Evolutionary conservation across 768 basidiomycete genomes (phyloP).

Genomic region (Aureoboletus auriporus): DNA sequence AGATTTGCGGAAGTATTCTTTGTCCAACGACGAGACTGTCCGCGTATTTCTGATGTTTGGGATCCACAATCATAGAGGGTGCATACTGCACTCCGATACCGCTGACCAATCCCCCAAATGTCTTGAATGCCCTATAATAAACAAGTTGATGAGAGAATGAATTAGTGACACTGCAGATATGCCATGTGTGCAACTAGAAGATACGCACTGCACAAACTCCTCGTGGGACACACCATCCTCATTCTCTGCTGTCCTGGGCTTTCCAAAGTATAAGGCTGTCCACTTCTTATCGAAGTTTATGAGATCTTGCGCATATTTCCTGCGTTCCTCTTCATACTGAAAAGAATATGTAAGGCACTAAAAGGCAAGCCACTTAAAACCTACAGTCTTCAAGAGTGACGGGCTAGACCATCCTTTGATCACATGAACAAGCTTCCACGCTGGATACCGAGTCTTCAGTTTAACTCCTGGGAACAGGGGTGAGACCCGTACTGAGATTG

Average conservation of each 20-base stretch:
- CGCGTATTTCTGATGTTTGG: conserved; percentile 16
- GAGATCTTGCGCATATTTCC: conserved; percentile 50
- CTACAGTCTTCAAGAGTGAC: conserved; percentile 43
- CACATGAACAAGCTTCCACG: conserved; percentile 54
- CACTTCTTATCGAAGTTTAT: conserved; percentile 52
- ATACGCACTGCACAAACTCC: conserved; percentile 40
- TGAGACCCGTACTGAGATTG: conserved; percentile 37
- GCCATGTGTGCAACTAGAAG: background rate
- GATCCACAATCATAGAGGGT: conserved; percentile 31
- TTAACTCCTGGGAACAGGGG: no score
- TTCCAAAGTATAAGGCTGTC: conserved; percentile 50
- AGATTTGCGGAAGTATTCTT: conserved; percentile 45
- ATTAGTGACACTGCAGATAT: no score
- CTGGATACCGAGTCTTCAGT: conserved; percentile 13
- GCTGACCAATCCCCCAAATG: conserved; percentile 43
- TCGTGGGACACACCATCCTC: conserved; percentile 38
- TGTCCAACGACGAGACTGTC: conserved; percentile 42
- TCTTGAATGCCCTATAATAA: conserved; percentile 37
- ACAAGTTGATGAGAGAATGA: no score
- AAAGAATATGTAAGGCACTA: no score
- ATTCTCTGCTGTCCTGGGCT: conserved; percentile 38
- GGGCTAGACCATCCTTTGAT: conserved; percentile 44
- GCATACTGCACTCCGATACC: conserved; percentile 49
- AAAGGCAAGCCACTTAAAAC: conserved; percentile 4
- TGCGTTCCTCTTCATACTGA: conserved; percentile 52